These are phyloP conservation scores for Phytopythium mirpurense DNA, from an alignment of 352 stramenopile genomes.

Conservation along the genomic window DNA sequence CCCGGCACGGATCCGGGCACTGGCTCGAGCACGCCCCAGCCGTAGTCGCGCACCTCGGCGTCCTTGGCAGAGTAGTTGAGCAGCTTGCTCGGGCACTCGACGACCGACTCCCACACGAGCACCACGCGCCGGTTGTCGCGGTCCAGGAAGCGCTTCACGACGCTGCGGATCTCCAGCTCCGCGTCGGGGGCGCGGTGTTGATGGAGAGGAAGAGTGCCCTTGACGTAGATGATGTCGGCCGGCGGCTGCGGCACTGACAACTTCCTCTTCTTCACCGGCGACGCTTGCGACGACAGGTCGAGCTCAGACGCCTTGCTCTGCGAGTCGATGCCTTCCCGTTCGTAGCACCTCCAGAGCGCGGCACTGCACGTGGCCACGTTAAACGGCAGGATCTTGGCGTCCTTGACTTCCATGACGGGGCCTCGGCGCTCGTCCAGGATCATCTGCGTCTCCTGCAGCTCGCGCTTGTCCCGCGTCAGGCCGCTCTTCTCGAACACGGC, in stretches of 20 bases:
- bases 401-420: slow-evolving; percentile 43
- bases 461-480: slow-evolving; percentile 27
- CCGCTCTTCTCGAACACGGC: slow-evolving; percentile 37
- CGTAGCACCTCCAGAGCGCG: slow-evolving; percentile 32
- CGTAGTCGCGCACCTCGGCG: slow-evolving; percentile 40
- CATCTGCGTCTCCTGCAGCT: slow-evolving; percentile 43
- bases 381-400: slow-evolving; percentile 48
- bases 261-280: slow-evolving; percentile 20
- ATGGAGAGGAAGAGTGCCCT: slow-evolving; percentile 28
- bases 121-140: slow-evolving; percentile 25
- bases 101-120: slow-evolving; percentile 48
- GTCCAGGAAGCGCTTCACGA: slow-evolving; percentile 38
- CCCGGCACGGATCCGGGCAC: slow-evolving; percentile 15
- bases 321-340: slow-evolving; percentile 12
- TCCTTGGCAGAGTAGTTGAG: slow-evolving; percentile 20
- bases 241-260: slow-evolving; percentile 10
- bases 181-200: slow-evolving; percentile 27
- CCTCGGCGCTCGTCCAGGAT: slow-evolving; percentile 41
- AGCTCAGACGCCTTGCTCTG: not conserved
- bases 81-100: slow-evolving; percentile 25
- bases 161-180: slow-evolving; percentile 28
- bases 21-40: slow-evolving; percentile 41
- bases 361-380: slow-evolving; percentile 23
- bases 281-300: slow-evolving; percentile 3
- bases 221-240: slow-evolving; percentile 30